These are phyloP conservation scores for Citrullus amarus DNA, from an alignment of 306 rosid species.

Conservation along the genomic window DNA sequence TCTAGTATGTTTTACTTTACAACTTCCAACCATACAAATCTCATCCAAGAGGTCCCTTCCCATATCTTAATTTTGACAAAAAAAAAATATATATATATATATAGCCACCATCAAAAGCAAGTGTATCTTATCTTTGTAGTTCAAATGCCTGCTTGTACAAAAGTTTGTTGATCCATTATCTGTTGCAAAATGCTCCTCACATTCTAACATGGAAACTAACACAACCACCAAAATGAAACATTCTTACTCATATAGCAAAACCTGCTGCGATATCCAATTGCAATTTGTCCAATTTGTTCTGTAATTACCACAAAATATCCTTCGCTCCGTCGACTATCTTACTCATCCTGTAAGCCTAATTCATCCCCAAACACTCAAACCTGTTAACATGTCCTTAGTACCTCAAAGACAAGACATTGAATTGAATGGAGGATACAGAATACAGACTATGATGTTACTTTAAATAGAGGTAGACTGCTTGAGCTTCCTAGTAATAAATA, in stretches of 20 bases:
- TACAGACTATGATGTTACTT: not conserved
- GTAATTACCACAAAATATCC: not conserved
- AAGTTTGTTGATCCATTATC: not conserved
- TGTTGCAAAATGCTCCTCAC: not conserved
- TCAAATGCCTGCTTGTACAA: not conserved
- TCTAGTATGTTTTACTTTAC: too few species aligned
- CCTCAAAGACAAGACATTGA: not conserved
- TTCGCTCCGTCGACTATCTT: not conserved
- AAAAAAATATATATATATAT: too few species aligned
- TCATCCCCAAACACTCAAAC: not conserved
- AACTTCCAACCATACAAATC: too few species aligned
- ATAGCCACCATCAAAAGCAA: not conserved
- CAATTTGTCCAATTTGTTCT: not conserved
- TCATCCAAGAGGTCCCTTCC: too few species aligned
- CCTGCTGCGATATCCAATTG: not conserved
- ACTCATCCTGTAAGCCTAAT: not conserved
- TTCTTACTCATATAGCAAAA: not conserved
- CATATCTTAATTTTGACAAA: too few species aligned
- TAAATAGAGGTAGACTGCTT: not conserved
- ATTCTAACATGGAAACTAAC: not conserved
- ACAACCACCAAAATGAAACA: not conserved
- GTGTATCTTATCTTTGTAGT: not conserved
- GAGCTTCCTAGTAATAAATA: not conserved
- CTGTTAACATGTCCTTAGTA: not conserved
- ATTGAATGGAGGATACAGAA: not conserved